phyloP scores from a whole-genome alignment of 495 filamentous ascomycete species.

The Xylaria sp. region DNA sequence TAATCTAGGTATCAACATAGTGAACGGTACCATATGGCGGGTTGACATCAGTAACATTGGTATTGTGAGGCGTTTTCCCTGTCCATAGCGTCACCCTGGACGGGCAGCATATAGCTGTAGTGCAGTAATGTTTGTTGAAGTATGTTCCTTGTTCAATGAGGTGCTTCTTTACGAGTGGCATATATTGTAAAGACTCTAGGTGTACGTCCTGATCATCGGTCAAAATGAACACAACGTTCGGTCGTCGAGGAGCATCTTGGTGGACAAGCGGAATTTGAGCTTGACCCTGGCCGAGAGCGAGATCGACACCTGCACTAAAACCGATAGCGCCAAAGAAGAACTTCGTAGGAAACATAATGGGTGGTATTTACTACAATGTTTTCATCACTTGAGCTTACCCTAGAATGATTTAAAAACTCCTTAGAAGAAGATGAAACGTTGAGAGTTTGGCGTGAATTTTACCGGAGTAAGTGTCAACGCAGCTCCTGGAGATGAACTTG shows the following conservation, averaged over 20 bases:
- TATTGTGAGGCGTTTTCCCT: constrained; percentile 70
- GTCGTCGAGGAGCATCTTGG: constrained; percentile 25
- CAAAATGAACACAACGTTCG: constrained; percentile 58
- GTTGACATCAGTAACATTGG: constrained; percentile 71
- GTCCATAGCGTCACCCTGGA: constrained; percentile 69
- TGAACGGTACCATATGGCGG: constrained; percentile 60
- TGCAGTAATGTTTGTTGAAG: constrained; percentile 63
- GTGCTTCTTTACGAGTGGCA: constrained; percentile 57
- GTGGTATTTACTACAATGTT: not conserved
- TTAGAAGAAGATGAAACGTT: not conserved
- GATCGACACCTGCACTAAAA: not conserved
- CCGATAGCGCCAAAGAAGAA: not conserved
- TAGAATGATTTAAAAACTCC: not conserved
- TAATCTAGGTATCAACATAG: not conserved
- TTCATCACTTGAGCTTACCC: not conserved
- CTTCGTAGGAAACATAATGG: constrained; percentile 10
- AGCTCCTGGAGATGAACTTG: not conserved
- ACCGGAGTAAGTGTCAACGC: not conserved
- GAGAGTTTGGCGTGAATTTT: not conserved
- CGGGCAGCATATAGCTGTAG: constrained; percentile 66
- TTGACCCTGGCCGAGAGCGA: constrained; percentile 2
- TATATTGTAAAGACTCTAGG: constrained; percentile 61
- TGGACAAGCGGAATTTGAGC: constrained; percentile 16
- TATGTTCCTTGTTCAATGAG: constrained; percentile 57
- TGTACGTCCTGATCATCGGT: constrained; percentile 68